Conservation (phyloP, 1,284 basidiomycete genomes). For the Melampsora americana region DNA sequence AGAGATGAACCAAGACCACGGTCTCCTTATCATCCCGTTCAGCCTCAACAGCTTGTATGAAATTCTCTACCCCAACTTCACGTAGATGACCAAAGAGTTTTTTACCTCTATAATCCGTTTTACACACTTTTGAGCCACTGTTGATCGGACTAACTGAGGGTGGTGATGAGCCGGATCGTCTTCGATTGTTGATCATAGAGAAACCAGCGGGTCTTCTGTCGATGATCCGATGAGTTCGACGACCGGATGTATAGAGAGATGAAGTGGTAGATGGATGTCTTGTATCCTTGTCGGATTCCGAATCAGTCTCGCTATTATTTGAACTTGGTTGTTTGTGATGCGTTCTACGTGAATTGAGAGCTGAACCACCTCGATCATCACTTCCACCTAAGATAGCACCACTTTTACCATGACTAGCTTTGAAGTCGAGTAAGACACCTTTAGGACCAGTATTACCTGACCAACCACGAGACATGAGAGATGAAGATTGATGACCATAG, state of each 20-base stretch:
- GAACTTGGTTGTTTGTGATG: constrained; percentile 8
- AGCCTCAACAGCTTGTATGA: constrained; percentile 65
- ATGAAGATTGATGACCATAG: not conserved
- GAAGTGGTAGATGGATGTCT: not conserved
- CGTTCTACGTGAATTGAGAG: not conserved
- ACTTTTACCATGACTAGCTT: constrained; percentile 43
- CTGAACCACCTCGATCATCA: constrained; percentile 1
- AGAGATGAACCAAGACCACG: constrained; percentile 78
- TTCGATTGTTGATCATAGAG: not conserved
- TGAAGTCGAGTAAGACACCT: constrained; percentile 42
- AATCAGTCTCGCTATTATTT: constrained; percentile 16
- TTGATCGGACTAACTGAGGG: not conserved
- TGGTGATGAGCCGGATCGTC: not conserved
- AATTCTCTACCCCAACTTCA: constrained; percentile 72
- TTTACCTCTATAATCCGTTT: constrained; percentile 56
- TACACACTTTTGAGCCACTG: not conserved
- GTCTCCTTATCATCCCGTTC: constrained; percentile 61
- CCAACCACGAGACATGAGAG: constrained; percentile 41
- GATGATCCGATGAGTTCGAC: constrained; percentile 8
- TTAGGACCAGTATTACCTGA: constrained; percentile 43
- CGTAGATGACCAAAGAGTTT: constrained; percentile 70
- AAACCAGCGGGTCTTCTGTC: not conserved
- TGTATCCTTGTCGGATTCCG: constrained; percentile 19
- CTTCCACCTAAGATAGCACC: constrained; percentile 41
- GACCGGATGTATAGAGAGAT: constrained; percentile 10